Conservation (phyloP, 164 flowering plant species). For the Chimonanthus praecox region DNA sequence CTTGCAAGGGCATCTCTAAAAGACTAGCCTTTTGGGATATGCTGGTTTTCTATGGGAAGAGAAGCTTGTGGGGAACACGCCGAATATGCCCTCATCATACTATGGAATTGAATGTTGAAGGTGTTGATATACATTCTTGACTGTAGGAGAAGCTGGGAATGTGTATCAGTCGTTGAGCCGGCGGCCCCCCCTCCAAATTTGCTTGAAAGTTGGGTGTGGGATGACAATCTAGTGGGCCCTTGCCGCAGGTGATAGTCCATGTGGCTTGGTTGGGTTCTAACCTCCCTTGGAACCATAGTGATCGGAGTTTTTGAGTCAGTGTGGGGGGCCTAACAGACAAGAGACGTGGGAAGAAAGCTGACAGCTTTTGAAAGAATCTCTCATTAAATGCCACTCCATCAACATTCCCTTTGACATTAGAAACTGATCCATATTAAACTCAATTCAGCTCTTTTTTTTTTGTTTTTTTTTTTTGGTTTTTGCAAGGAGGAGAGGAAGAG, state of each 20-base stretch:
- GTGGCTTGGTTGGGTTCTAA: constrained; percentile 2
- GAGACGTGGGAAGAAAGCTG: constrained; percentile 24
- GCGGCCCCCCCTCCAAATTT: constrained; percentile 17
- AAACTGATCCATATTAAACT: background rate
- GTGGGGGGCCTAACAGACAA: constrained; percentile 6
- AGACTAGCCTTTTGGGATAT: background rate
- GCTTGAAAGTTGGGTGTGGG: constrained; percentile 10
- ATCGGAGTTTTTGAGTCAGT: constrained; percentile 11
- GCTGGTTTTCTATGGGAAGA: background rate
- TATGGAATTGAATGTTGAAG: background rate
- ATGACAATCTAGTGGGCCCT: constrained; percentile 15
- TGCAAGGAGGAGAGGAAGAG: background rate
- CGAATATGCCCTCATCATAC: background rate
- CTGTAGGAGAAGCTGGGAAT: background rate
- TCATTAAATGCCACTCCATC: constrained; percentile 7
- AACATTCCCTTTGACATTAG: background rate
- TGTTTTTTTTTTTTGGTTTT: background rate
- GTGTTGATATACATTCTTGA: background rate
- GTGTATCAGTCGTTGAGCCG: constrained; percentile 4
- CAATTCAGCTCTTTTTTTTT: background rate
- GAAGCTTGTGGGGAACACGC: background rate
- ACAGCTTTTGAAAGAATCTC: constrained; percentile 17
- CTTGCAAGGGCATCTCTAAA: background rate
- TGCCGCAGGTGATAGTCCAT: constrained; percentile 19
- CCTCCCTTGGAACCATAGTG: constrained; percentile 18